A percentile compares a stretch with the other conserved stretches of the same genome.
Evolutionary conservation across 1,284 basidiomycete species (phyloP).

Genomic region (Abortiporus biennis): DNA sequence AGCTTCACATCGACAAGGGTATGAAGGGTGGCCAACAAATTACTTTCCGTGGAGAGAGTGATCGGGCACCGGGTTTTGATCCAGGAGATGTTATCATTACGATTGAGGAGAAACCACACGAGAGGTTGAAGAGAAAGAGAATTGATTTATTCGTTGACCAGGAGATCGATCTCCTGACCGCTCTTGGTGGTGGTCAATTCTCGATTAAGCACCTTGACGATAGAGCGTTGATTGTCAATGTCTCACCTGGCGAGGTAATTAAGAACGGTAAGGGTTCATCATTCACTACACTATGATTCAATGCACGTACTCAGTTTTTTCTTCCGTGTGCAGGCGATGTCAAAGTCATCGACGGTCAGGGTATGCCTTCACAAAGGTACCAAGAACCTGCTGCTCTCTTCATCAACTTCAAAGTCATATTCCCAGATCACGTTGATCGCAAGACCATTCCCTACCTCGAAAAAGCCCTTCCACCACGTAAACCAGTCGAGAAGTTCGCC

Average conservation of each 20-base stretch:
- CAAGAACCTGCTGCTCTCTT: constrained; percentile 96
- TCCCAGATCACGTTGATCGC: constrained; percentile 82
- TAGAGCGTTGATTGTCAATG: constrained; percentile 78
- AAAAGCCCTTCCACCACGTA: constrained; percentile 80
- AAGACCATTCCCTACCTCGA: constrained; percentile 75
- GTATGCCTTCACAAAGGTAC: constrained; percentile 98
- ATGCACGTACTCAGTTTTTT: constrained; percentile 9
- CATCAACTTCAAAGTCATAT: constrained; percentile 83
- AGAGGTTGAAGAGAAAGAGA: constrained; percentile 87
- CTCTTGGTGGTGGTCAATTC: constrained; percentile 90
- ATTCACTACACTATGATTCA: background rate
- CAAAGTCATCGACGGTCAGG: constrained; percentile 91
- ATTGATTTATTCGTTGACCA: constrained; percentile 88
- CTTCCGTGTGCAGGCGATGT: constrained; percentile 69
- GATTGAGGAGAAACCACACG: constrained; percentile 93
- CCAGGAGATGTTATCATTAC: constrained; percentile 98
- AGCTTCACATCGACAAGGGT: constrained; percentile 99
- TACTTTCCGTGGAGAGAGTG: constrained; percentile 91
- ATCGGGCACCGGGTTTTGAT: constrained; percentile 87
- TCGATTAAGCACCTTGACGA: constrained; percentile 94
- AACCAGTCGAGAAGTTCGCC: constrained; percentile 61
- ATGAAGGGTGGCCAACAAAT: constrained; percentile 99
- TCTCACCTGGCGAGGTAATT: constrained; percentile 88
- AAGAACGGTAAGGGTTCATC: constrained; percentile 74
- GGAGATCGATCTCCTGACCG: constrained; percentile 91